These are phyloP conservation scores for Hypoxylon sp. DNA, from an alignment of 2,329 filamentous ascomycete genomes.

Conservation along the genomic window DNA sequence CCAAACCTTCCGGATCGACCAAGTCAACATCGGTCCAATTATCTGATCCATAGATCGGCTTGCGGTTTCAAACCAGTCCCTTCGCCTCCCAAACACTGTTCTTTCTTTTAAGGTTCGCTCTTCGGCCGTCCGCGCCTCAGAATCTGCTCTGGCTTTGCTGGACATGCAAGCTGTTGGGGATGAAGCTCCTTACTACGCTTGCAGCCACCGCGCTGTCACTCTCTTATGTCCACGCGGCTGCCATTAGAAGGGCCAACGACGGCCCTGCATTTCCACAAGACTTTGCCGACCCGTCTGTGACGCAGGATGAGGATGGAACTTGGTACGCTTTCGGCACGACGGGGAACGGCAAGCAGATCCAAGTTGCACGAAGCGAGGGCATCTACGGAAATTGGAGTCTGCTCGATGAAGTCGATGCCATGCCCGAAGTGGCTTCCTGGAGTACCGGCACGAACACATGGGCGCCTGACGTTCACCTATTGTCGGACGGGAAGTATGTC, in stretches of 20 bases:
- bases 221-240: constrained; percentile 19
- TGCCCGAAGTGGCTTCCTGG: constrained; percentile 64
- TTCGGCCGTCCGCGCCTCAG: constrained; percentile 11
- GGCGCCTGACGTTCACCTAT: constrained; percentile 67
- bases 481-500: constrained; percentile 62
- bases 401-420: constrained; percentile 59
- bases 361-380: constrained; percentile 60
- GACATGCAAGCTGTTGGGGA: constrained; percentile 29
- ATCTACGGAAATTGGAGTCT: constrained; percentile 58
- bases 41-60: constrained; percentile 27
- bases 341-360: constrained; percentile 59
- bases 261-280: constrained; percentile 48
- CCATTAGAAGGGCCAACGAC: constrained; percentile 17
- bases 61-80: constrained; percentile 1
- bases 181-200: constrained; percentile 27
- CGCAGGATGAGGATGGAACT: constrained; percentile 55
- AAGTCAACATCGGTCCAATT: constrained; percentile 25
- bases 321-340: constrained; percentile 69
- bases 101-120: constrained; percentile 28
- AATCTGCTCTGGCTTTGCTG: constrained; percentile 12
- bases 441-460: constrained; percentile 63
- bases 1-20: constrained; percentile 19
- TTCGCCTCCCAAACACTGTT: constrained; percentile 11
- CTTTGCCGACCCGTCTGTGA: constrained; percentile 64
- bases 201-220: constrained; percentile 33